Conservation (phyloP, 495 filamentous ascomycete species). For the Saxophila tyrrhenica region DNA sequence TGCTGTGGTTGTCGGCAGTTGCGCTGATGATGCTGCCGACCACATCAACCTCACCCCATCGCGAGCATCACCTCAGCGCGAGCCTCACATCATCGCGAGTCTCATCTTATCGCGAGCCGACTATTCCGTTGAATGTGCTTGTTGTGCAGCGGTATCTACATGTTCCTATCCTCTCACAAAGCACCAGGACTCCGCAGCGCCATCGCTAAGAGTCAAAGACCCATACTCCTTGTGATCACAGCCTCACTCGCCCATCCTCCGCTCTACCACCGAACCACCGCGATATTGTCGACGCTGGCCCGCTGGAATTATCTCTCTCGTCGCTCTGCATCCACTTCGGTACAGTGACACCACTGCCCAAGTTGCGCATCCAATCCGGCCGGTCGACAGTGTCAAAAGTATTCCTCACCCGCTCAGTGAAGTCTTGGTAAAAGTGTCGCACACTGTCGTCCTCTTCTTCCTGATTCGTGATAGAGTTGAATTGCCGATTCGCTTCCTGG, state of each 20-base stretch:
- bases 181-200: background rate
- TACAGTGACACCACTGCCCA: conserved; percentile 47
- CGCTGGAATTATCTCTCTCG: conserved; percentile 20
- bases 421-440: conserved; percentile 57
- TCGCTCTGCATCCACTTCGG: conserved; percentile 76
- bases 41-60: too few species aligned
- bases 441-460: conserved; percentile 49
- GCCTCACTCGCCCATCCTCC: conserved; percentile 37
- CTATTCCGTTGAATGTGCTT: too few species aligned
- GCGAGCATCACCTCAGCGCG: too few species aligned
- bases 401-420: conserved; percentile 78
- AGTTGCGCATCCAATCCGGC: conserved; percentile 69
- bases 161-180: too few species aligned
- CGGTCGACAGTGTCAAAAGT: conserved; percentile 77
- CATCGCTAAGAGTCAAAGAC: background rate
- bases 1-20: too few species aligned
- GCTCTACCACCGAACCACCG: conserved; percentile 45
- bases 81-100: too few species aligned
- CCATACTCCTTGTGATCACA: conserved; percentile 4
- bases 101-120: too few species aligned
- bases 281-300: conserved; percentile 31
- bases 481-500: conserved; percentile 11
- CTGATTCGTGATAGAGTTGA: conserved; percentile 17
- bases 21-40: too few species aligned
- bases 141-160: too few species aligned